Evolutionary conservation across 2,329 filamentous ascomycete genomes (phyloP).

Genomic region (Penicillium sp.): DNA sequence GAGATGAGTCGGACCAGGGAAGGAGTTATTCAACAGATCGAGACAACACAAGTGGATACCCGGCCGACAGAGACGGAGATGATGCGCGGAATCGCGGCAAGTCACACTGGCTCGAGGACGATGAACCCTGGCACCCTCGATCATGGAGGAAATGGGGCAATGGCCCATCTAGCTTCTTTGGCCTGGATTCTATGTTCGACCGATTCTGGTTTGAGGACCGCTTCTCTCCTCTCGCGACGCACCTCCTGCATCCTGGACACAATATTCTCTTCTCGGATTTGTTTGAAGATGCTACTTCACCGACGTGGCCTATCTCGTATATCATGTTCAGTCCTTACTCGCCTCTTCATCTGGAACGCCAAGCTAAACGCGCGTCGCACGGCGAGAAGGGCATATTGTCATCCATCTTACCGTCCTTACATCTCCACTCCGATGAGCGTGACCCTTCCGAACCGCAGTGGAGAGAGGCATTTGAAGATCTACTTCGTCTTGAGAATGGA

Average conservation of each 20-base stretch:
- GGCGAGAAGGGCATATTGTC: slow-evolving; percentile 32
- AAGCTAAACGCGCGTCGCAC: slow-evolving; percentile 33
- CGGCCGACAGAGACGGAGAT: slow-evolving; percentile 8
- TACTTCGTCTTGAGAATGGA: slow-evolving; percentile 50
- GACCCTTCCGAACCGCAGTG: slow-evolving; percentile 44
- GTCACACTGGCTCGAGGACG: slow-evolving; percentile 15
- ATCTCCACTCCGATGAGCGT: slow-evolving; percentile 32
- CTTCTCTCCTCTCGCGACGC: slow-evolving; percentile 26
- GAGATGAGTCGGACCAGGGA: slow-evolving; percentile 9
- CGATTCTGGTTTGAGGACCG: slow-evolving; percentile 32
- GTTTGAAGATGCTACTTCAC: slow-evolving; percentile 35
- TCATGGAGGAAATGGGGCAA: slow-evolving; percentile 11
- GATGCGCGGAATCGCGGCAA: slow-evolving; percentile 5
- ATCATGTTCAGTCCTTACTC: slow-evolving; percentile 53
- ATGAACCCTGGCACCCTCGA: slow-evolving; percentile 27
- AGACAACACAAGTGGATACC: slow-evolving; percentile 6
- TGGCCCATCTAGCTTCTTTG: slow-evolving; percentile 26
- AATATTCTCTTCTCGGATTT: slow-evolving; percentile 32
- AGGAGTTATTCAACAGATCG: slow-evolving; percentile 10
- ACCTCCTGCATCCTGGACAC: slow-evolving; percentile 30
- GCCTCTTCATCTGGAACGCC: slow-evolving; percentile 51
- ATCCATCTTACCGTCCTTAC: slow-evolving; percentile 36
- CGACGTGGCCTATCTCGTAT: slow-evolving; percentile 42
- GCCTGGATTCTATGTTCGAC: slow-evolving; percentile 38
- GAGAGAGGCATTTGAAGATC: slow-evolving; percentile 59